phyloP scores from a whole-genome alignment of 2,329 filamentous ascomycete species.

The Microsporum canis region DNA sequence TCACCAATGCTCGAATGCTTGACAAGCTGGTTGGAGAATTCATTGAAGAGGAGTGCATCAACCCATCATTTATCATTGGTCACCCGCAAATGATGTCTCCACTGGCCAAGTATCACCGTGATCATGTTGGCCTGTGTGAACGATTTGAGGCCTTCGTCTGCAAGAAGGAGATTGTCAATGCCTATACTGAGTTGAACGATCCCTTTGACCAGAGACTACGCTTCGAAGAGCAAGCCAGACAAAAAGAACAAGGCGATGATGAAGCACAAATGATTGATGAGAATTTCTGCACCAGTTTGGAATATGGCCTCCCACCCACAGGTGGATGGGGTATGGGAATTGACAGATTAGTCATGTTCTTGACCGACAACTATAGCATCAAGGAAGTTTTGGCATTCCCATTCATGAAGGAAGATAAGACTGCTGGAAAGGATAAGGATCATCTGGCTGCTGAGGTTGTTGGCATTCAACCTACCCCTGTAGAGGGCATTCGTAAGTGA shows the following conservation, averaged over 20 bases:
- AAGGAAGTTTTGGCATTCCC: conserved; percentile 95
- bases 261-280: conserved; percentile 95
- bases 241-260: conserved; percentile 94
- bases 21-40: conserved; percentile 91
- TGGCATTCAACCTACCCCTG: conserved; percentile 47
- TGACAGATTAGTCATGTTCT: conserved; percentile 87
- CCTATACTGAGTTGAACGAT: conserved; percentile 96
- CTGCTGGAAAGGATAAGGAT: conserved; percentile 24
- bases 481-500: conserved; percentile 47
- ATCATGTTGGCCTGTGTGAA: conserved; percentile 74
- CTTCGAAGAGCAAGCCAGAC: conserved; percentile 87
- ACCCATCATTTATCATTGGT: conserved; percentile 84
- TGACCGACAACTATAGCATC: conserved; percentile 91
- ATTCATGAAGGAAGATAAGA: conserved; percentile 84
- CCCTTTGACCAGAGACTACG: conserved; percentile 86
- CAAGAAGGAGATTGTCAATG: conserved; percentile 95
- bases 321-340: conserved; percentile 96
- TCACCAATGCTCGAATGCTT: conserved; percentile 91
- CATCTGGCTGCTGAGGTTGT: conserved; percentile 52
- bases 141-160: conserved; percentile 95
- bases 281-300: conserved; percentile 82
- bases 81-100: conserved; percentile 86
- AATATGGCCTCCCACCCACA: conserved; percentile 85
- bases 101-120: conserved; percentile 87
- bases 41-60: conserved; percentile 86